Percentiles rank a stretch among this genome's conserved stretches.
These are phyloP conservation scores for Fusarium sp. DNA, from an alignment of 2,329 filamentous ascomycete species.

Conservation along the genomic window DNA sequence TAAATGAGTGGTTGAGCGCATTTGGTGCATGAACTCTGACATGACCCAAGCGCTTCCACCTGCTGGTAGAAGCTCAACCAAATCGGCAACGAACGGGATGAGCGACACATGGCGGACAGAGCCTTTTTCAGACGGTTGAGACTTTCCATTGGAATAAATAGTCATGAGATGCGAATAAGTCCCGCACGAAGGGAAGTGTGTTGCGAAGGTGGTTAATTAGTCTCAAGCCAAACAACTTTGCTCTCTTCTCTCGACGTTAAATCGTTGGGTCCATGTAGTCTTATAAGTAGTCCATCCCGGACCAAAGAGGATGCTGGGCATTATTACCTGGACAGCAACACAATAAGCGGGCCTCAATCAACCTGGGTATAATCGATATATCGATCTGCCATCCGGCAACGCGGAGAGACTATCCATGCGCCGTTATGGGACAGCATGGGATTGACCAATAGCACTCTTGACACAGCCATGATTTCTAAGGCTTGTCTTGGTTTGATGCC, in stretches of 20 bases:
- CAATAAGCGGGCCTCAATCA: conserved; percentile 19
- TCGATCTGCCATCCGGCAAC: background rate
- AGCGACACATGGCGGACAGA: conserved; percentile 20
- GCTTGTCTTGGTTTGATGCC: conserved; percentile 3
- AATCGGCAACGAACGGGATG: conserved; percentile 14
- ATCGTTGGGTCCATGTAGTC: background rate
- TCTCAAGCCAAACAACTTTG: background rate
- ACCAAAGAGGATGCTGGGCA: background rate
- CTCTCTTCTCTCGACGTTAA: background rate
- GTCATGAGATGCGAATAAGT: conserved; percentile 32
- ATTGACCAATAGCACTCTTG: background rate
- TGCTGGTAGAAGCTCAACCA: conserved; percentile 37
- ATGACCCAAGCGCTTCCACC: conserved; percentile 36
- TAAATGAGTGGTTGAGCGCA: conserved; percentile 14
- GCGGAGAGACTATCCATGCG: background rate
- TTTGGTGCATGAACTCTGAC: conserved; percentile 33
- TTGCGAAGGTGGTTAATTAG: background rate
- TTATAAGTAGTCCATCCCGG: conserved; percentile 6
- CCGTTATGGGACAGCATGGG: background rate
- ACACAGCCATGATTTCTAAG: background rate
- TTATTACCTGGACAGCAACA: background rate
- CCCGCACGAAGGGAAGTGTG: background rate
- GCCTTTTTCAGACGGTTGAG: conserved; percentile 5
- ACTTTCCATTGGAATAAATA: conserved; percentile 1
- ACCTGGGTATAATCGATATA: background rate